Base-by-base conservation (phyloP, 495 filamentous ascomycete species). In the Trypethelium eluteriae region DNA sequence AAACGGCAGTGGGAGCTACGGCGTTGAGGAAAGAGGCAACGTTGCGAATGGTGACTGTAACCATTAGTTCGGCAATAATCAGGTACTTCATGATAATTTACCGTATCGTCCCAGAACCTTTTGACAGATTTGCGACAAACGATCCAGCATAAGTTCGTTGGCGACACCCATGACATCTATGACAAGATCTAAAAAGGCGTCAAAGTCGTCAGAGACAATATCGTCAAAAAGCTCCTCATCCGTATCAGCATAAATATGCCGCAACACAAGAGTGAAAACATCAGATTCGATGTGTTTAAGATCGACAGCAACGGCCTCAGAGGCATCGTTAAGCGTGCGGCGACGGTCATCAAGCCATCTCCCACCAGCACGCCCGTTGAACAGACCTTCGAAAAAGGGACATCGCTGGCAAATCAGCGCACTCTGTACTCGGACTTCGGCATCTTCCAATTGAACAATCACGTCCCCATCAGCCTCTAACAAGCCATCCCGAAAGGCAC, bases 131-230 rank as follows among this genome's bases (percentile, higher is more conserved):
- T 96, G 91, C 12, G 88, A 90, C 36, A 98, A 77, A 38, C 92
- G 81, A 73, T 97, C 93, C 44, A 98, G 83, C 92, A 98, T 96
- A 67, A 98, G 80, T 71, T 98, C 94, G 72, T 98, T 90, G 9
- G 92, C 90, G 46, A 92, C 88, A 64, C 85, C 88, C 83, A 96
- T 87, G 39, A 98, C 90, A 67, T 96, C 93, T 78, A 98, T 82
- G n/a, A 97, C 79, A 39, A 94, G 79, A 70, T 97, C 91, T 10
- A 93, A 82, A 67, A 96, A 92, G 62, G 90, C 86, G 63, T 96
- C 91, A 18, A 95, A 78, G 65, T 87, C 84, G 38, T 84, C 82
- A 63, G 83, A 82, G 25, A 88, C 81, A 32, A 92, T 82, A 61
- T 89, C 83, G 66, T 96, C 87, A 71, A 98, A 97, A 12, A 97